These are phyloP conservation scores for Phytophthora aleatoria DNA, from an alignment of 352 stramenopile genomes.

Conservation along the genomic window DNA sequence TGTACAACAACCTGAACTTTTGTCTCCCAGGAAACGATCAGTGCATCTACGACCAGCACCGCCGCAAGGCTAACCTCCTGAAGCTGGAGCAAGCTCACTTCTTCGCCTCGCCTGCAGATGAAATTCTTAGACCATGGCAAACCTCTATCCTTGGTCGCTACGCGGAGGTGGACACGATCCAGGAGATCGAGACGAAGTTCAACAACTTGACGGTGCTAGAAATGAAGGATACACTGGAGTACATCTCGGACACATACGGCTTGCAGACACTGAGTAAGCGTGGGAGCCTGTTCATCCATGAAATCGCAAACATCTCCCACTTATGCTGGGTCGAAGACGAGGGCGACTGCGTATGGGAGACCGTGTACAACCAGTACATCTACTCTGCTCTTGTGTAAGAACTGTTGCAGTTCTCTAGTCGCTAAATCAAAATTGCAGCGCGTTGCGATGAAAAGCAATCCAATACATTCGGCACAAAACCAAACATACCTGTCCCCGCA, in stretches of 20 bases:
- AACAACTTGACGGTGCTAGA: conserved; percentile 35
- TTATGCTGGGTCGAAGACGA: conserved; percentile 38
- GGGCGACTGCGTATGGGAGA: conserved; percentile 33
- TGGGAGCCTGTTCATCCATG: conserved; percentile 31
- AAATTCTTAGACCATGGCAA: conserved; percentile 46
- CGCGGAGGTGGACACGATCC: conserved; percentile 4
- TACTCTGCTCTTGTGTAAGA: conserved; percentile 8
- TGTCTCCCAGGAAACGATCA: conserved; percentile 12
- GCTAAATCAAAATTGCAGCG: conserved; percentile 1
- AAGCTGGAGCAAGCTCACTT: conserved; percentile 45
- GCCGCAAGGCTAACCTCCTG: conserved; percentile 46
- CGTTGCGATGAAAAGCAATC: conserved; percentile 7
- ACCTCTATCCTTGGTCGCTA: conserved; percentile 45
- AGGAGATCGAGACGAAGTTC: conserved; percentile 38
- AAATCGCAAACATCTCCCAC: conserved; percentile 32
- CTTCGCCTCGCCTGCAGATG: conserved; percentile 38
- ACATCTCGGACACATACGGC: conserved; percentile 42
- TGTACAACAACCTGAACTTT: conserved; percentile 28
- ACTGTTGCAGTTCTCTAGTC: too few relatives aligned
- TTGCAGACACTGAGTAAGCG: conserved; percentile 37
- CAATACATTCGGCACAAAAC: conserved; percentile 1
- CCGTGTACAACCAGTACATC: conserved; percentile 30
- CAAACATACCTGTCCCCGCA: neutral
- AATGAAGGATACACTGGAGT: conserved; percentile 42
- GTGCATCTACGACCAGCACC: conserved; percentile 27